Conservation (phyloP, 2,329 filamentous ascomycete genomes). For the Penicillium sp. region DNA sequence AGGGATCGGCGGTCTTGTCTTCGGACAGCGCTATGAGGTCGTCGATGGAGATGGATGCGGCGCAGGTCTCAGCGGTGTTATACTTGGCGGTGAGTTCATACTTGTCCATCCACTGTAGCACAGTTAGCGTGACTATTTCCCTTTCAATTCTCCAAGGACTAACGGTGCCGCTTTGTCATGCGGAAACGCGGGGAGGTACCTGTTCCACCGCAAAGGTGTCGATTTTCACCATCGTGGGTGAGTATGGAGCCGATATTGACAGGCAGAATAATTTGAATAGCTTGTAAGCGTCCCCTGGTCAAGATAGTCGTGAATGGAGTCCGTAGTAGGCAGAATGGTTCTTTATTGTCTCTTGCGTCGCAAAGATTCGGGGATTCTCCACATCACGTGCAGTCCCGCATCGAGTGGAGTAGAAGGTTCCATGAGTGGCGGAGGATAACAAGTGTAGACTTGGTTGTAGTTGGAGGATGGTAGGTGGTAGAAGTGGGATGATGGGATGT, state of each 20-base stretch:
- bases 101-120: constrained; percentile 55
- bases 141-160: not conserved
- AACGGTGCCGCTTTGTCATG: not conserved
- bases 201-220: constrained; percentile 61
- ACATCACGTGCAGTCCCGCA: constrained; percentile 6
- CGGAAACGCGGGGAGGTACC: constrained; percentile 47
- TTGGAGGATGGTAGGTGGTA: no score
- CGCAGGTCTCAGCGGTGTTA: constrained; percentile 59
- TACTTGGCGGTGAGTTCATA: constrained; percentile 54
- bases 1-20: constrained; percentile 50
- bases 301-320: not conserved
- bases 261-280: no score
- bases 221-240: constrained; percentile 40
- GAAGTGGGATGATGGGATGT: no score
- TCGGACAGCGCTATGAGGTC: constrained; percentile 54
- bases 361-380: not conserved
- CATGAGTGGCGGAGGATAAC: not conserved
- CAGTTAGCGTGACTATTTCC: constrained; percentile 3
- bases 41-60: constrained; percentile 55
- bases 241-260: not conserved
- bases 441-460: not conserved
- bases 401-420: not conserved
- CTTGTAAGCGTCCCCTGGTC: not conserved
- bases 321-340: not conserved
- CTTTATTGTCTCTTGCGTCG: not conserved